Base-by-base conservation (phyloP, 495 filamentous ascomycete genomes). In the Neurospora pannonica region DNA sequence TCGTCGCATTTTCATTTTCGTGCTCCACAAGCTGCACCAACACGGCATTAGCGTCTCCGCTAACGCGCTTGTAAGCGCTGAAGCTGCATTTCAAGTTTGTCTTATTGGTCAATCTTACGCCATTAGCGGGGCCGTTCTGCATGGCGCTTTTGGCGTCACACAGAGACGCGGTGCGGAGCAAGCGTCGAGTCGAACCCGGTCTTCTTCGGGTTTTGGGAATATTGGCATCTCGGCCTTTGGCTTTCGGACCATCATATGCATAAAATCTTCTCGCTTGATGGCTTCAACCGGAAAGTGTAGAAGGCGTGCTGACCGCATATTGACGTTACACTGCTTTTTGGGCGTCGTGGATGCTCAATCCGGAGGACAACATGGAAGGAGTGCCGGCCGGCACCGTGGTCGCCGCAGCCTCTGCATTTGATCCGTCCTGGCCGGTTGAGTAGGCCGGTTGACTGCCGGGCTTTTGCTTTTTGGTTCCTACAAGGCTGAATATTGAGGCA, bases 1-100 rank as follows among this genome's bases (percentile, higher is more conserved):
- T 19, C 42, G 42, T 43, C 42, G 42, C 15, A 43, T n/a, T 21
- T 21, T 48, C 46, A 54, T 54, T 54, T 24, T 5, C n/a, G 9
- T 10, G 43, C 43, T 21, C 43, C 43, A 48, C n/a, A 48, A 21
- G n/a, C 2, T 21, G 43, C 43, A 48, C 43, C n/a, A 48, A 48
- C 43, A 48, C 42, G 11, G 19, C n/a, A 21, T 48, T 54, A 54
- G 46, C 21, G 9, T 54, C 46, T 9, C 54, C 77, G 62, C 34
- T 46, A n/a, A 62, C 75, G 79, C 79, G 79, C 79, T 79, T 80
- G 67, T 81, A 81, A 80, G 79, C 79, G 79, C 79, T 70, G 39
- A 46, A 37, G n/a, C 48, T 71, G 74, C 72, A 75, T 70, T 38
- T 40, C 9, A 19, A 2, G 17, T 8, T 6, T 4, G 5, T 40